Percentiles rank a stretch among this genome's conserved stretches.
Conservation (phyloP, 345 rosid species). For the Hevea brasiliensis region DNA sequence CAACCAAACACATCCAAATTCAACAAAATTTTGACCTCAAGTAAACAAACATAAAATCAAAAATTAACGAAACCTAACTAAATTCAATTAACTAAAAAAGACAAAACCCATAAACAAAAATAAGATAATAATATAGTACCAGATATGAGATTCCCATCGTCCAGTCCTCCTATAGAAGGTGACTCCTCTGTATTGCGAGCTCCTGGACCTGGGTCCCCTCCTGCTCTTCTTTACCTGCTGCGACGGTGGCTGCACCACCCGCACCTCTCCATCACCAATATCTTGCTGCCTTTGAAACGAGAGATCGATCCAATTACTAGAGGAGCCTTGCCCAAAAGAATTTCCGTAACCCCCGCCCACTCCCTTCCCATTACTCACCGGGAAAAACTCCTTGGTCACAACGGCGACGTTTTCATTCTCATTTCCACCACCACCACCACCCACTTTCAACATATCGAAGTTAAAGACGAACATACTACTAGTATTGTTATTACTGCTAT, state of each 20-base stretch:
- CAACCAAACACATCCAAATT: neutral
- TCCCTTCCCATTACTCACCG: conserved; percentile 33
- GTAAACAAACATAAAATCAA: neutral
- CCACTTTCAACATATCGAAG: conserved; percentile 70
- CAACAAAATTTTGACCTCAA: neutral
- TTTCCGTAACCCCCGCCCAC: conserved; percentile 26
- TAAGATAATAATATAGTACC: conserved; percentile 38
- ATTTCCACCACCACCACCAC: conserved; percentile 22
- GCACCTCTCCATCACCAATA: conserved; percentile 35
- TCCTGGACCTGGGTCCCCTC: conserved; percentile 95
- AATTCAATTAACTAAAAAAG: conserved; percentile 7
- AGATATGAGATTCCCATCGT: conserved; percentile 97
- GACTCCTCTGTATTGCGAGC: conserved; percentile 95
- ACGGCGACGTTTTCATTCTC: conserved; percentile 27
- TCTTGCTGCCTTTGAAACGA: conserved; percentile 32
- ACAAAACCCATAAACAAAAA: neutral
- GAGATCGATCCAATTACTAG: conserved; percentile 57
- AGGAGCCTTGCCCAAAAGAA: conserved; percentile 35
- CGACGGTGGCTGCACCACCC: conserved; percentile 39
- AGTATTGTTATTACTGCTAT: neutral
- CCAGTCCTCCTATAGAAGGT: conserved; percentile 95
- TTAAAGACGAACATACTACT: conserved; percentile 39
- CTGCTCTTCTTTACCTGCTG: conserved; percentile 76
- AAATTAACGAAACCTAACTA: conserved; percentile 1
- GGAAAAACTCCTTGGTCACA: conserved; percentile 65